These are phyloP conservation scores for Tagetes erecta DNA, from an alignment of 129 eudicot genomes.

Conservation along the genomic window DNA sequence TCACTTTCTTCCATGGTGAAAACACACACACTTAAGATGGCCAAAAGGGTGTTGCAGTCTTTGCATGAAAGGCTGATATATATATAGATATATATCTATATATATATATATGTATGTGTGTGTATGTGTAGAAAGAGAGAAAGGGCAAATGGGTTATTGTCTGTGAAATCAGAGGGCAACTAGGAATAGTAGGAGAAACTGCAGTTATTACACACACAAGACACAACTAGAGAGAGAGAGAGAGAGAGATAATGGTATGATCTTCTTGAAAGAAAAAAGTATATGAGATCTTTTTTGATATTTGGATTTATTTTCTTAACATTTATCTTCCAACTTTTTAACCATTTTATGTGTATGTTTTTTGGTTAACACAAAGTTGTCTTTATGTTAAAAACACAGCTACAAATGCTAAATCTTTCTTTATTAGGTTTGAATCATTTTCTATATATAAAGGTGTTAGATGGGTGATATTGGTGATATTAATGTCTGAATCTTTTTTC, in stretches of 20 bases:
- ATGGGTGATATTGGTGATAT: too few relatives aligned
- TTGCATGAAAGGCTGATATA: constrained; percentile 46
- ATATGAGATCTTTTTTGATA: constrained; percentile 35
- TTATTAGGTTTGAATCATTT: not conserved
- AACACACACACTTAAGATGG: constrained; percentile 33
- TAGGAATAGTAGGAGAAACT: constrained; percentile 46
- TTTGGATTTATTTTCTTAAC: constrained; percentile 23
- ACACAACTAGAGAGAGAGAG: constrained; percentile 39
- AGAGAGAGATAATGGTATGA: constrained; percentile 25
- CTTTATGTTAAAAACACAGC: not conserved
- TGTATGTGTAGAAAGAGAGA: constrained; percentile 18
- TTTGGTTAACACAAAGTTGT: not conserved
- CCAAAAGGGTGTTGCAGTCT: constrained; percentile 44
- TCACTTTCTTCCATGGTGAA: constrained; percentile 64
- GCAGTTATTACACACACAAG: constrained; percentile 55
- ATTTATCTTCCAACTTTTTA: not conserved
- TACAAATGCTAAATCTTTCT: not conserved
- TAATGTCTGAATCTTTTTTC: too few relatives aligned
- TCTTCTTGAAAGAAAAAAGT: constrained; percentile 37
- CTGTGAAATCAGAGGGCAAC: constrained; percentile 41
- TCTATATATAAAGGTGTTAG: not conserved
- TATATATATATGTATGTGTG: not conserved
- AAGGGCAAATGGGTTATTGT: constrained; percentile 41
- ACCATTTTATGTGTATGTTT: not conserved
- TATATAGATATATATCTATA: constrained; percentile 6